These are phyloP conservation scores for Xylariaceae sp. DNA, from an alignment of 2,329 filamentous ascomycete species.

Conservation along the genomic window DNA sequence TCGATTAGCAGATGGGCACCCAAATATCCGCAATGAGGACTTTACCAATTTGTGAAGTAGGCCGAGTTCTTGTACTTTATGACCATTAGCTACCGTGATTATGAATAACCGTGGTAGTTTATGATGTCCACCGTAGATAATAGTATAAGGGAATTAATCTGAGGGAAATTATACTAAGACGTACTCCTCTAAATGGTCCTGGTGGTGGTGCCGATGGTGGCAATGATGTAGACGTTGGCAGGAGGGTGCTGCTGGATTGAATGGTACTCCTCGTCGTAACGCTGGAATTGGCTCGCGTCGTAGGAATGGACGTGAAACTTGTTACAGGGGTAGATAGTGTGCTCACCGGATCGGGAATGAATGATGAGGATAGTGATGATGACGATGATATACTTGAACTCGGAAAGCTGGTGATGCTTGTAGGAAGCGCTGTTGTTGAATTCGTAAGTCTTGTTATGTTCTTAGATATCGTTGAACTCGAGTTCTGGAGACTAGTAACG, in stretches of 20 bases:
- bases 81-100: background rate
- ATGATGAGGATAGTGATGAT: too few species aligned
- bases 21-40: background rate
- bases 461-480: too few species aligned
- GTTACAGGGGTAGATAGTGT: conserved; percentile 7
- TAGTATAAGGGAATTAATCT: too few species aligned
- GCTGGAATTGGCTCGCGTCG: conserved; percentile 3
- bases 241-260: conserved; percentile 9
- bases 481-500: too few species aligned
- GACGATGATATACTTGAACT: too few species aligned
- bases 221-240: conserved; percentile 18
- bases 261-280: conserved; percentile 12
- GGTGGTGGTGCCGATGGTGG: conserved; percentile 17
- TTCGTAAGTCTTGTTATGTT: too few species aligned
- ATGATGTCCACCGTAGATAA: too few species aligned
- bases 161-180: too few species aligned
- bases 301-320: conserved; percentile 10
- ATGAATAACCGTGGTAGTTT: too few species aligned
- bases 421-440: too few species aligned
- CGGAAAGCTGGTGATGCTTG: too few species aligned
- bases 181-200: conserved; percentile 21
- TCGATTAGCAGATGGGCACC: too few species aligned
- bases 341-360: background rate
- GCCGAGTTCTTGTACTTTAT: conserved; percentile 39
- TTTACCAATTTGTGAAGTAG: conserved; percentile 56